A percentile compares a stretch with the other conserved stretches of the same genome.
These are phyloP conservation scores for Trypanosoma platydactyli DNA, from an alignment of 208 protist species.

Conservation along the genomic window DNA sequence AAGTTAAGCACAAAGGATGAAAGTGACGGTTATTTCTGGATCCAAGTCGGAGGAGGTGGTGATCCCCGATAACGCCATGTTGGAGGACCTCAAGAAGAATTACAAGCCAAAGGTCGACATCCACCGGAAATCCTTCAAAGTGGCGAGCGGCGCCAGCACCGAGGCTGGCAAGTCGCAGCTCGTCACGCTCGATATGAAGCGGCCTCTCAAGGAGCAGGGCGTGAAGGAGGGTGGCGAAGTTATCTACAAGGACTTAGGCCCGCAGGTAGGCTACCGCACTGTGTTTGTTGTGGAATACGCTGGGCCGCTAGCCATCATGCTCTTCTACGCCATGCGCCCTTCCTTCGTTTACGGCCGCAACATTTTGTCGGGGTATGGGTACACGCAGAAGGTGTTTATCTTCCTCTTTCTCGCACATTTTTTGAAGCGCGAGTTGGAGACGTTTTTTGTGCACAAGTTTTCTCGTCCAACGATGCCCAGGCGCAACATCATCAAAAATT, in stretches of 20 bases:
- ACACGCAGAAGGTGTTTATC: slow-evolving; percentile 81
- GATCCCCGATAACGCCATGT: slow-evolving; percentile 54
- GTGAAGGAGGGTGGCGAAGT: slow-evolving; percentile 68
- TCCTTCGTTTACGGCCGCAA: slow-evolving; percentile 69
- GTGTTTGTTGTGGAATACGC: slow-evolving; percentile 96
- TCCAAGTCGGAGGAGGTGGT: slow-evolving; percentile 51
- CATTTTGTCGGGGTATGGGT: slow-evolving; percentile 38
- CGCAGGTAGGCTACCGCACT: slow-evolving; percentile 92
- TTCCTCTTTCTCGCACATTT: slow-evolving; percentile 92
- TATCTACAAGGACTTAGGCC: slow-evolving; percentile 91
- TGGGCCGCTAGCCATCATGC: slow-evolving; percentile 91
- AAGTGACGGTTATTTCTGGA: slow-evolving; percentile 67
- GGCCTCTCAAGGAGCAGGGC: slow-evolving; percentile 57
- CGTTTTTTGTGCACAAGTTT: slow-evolving; percentile 96
- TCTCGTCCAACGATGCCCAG: slow-evolving; percentile 93
- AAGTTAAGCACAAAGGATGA: slow-evolving; percentile 44
- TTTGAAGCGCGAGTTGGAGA: slow-evolving; percentile 93
- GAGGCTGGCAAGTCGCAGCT: slow-evolving; percentile 44
- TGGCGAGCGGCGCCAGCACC: slow-evolving; percentile 30
- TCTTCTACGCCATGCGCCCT: slow-evolving; percentile 77
- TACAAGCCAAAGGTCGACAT: slow-evolving; percentile 58
- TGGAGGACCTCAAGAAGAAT: slow-evolving; percentile 68
- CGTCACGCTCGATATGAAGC: slow-evolving; percentile 47
- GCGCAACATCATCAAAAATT: slow-evolving; percentile 96
- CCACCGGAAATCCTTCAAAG: slow-evolving; percentile 78